phyloP scores from a whole-genome alignment of 148 eudicot species.

The Rhododendron simsii region DNA sequence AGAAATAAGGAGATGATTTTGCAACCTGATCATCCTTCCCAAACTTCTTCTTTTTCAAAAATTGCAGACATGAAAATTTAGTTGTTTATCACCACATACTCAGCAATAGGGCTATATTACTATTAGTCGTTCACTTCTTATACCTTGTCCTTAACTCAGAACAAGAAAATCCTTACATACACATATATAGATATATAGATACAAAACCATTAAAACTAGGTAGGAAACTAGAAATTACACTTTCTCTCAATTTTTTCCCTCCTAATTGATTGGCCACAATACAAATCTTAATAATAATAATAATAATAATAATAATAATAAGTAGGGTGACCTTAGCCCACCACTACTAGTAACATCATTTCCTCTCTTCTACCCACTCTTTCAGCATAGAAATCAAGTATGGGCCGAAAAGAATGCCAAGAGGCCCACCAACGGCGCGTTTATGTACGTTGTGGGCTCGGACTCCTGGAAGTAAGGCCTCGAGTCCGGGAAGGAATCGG shows the following conservation, averaged over 20 bases:
- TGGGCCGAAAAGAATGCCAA: conserved; percentile 77
- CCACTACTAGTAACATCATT: conserved; percentile 27
- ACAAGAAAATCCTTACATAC: background rate
- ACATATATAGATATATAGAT: background rate
- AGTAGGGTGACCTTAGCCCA: conserved; percentile 53
- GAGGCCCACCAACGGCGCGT: conserved; percentile 96
- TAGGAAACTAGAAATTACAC: background rate
- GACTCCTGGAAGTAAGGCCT: conserved; percentile 86
- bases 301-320: conserved; percentile 1
- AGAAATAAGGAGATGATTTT: too few relatives aligned
- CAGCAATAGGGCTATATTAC: too few relatives aligned
- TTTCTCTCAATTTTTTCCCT: background rate
- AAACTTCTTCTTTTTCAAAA: too few relatives aligned
- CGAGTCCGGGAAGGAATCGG: conserved; percentile 82
- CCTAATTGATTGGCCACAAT: background rate
- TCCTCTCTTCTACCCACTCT: background rate
- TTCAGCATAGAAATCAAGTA: conserved; percentile 23
- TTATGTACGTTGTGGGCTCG: conserved; percentile 94
- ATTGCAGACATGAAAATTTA: background rate
- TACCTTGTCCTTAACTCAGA: background rate
- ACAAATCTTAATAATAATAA: background rate
- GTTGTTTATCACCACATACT: background rate
- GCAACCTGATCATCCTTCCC: too few relatives aligned
- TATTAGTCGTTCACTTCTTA: background rate
- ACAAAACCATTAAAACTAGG: background rate